Conservation (phyloP, 179 eudicot genomes). For the Beta corolliflora region DNA sequence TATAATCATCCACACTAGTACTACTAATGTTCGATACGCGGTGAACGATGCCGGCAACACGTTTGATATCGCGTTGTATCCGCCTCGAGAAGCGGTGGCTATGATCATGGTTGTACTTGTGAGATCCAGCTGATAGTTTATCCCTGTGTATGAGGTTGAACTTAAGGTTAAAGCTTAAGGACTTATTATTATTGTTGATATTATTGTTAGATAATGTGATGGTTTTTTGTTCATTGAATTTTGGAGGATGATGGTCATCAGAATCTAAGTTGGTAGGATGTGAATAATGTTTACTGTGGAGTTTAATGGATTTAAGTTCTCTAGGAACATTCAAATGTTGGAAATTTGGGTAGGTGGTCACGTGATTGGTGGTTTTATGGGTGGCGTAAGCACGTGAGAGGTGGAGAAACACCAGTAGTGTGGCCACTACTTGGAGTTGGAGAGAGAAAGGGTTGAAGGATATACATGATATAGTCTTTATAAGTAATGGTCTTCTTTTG, state of each 20-base stretch:
- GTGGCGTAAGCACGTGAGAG: constrained; percentile 29
- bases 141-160: constrained; percentile 70
- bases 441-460: not conserved
- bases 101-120: constrained; percentile 19
- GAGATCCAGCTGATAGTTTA: not conserved
- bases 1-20: constrained; percentile 25
- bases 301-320: constrained; percentile 29
- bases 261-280: not conserved
- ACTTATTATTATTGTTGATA: not conserved
- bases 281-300: not conserved
- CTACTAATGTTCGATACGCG: constrained; percentile 24
- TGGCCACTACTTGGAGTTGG: not conserved
- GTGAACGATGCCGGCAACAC: constrained; percentile 45
- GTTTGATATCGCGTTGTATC: constrained; percentile 49
- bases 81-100: constrained; percentile 49
- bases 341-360: constrained; percentile 42
- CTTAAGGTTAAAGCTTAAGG: constrained; percentile 20
- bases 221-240: constrained; percentile 1
- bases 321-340: constrained; percentile 55
- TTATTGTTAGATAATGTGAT: constrained; percentile 4
- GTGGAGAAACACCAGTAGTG: constrained; percentile 8
- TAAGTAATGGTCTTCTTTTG: not conserved
- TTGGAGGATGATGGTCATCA: not conserved
- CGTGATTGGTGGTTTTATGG: constrained; percentile 35
- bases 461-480: too few relatives aligned